Base-by-base conservation (phyloP, 495 filamentous ascomycete species). In the Aspergillus nidulans region DNA sequence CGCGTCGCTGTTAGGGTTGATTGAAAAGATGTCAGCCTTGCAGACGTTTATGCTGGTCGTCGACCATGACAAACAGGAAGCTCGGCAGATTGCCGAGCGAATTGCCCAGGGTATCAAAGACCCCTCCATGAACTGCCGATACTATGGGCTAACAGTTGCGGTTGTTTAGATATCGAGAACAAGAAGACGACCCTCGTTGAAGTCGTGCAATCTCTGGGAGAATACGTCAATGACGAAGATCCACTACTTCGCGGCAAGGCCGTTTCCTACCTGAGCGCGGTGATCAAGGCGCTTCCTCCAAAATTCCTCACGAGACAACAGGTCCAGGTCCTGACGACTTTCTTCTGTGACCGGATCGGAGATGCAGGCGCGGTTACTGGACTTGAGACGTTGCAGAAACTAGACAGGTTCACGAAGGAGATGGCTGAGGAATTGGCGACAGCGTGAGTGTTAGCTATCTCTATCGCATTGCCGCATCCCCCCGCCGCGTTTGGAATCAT, bases 141-240 rank as follows among this genome's bases (percentile, higher is more conserved):
- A 50, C 6, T 9, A 19, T 41, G 39, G 36, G 48, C 57, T 56
- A 53, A 61, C 53, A 39, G 23, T 44, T 67, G 9, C 58, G 50
- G 47, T 38, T 38, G 47, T 36, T 40, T 44, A 88, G 84, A 79
- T 61, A 71, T 90, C 48, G 80, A 86, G 62, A 77, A 53, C 51
- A 83, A 81, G 57, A 75, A 86, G 48, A 73, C 78, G 21, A 87
- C 83, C 49, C 69, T 90, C 18, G 75, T 90, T 44, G 81, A 85
- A 36, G 68, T 88, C 30, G 82, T 90, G 15, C 81, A 88, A 63
- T 81, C 80, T 12, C 70, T 90, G 23, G 83, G 81, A 10, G 83
- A 86, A 68, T 88, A 87, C 49, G 77, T 90, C 55, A 88, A 86
- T 47, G 81, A 86, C 59, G 86, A 89, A 53, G 85, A 90, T 66